Base-by-base conservation (phyloP, 2,329 filamentous ascomycete genomes). In the Cercospora janseana region DNA sequence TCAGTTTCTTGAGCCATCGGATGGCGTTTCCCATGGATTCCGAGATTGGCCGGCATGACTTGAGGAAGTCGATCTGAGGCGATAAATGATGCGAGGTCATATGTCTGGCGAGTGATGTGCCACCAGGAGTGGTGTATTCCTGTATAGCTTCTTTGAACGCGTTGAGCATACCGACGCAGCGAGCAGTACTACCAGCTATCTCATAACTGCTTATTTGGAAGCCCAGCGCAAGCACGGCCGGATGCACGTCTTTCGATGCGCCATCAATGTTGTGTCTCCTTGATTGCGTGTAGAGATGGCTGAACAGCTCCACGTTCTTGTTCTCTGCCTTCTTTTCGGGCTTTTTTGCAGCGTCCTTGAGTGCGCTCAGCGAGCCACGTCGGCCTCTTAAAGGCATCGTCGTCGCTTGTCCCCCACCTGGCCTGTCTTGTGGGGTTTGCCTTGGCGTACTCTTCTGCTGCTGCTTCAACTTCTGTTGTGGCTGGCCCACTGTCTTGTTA, bases 21-120 rank as follows among this genome's bases (percentile, higher is more conserved):
- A 98, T 95, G 27, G 90, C 90, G 69, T 97, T 98, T 54, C 93
- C 93, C 85, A 97, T 95, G 55, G 88, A 89, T 70, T 95, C 93
- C 59, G 88, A 94, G 72, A 98, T 87, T 26, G 93, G 91, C n/a
- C 93, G 85, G 66, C 91, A 96, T 60, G 89, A 89, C 53, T 88
- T 88, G 54, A 98, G 80, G 66, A 94, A 96, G 58, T 94, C 90
- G 65, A 98, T 96, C 71, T 98, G 93, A 28, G 91, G 88, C 64
- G 90, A 93, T 52, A 98, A 82, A 57, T 89, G 84, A 70, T 97
- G 89, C 8, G 88, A 87, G 24, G 89, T 93, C 62, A 98, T 84
- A 73, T 98, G 91, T 26, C 93, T 85, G 15, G 90, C 87, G 32
- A 98, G 80, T 31, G 90, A 91, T 51, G 85, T 90, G 31, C 87